A percentile compares a stretch with the other conserved stretches of the same genome.
phyloP scores from a whole-genome alignment of 139 green algal genomes.

The Microglena sp. region DNA sequence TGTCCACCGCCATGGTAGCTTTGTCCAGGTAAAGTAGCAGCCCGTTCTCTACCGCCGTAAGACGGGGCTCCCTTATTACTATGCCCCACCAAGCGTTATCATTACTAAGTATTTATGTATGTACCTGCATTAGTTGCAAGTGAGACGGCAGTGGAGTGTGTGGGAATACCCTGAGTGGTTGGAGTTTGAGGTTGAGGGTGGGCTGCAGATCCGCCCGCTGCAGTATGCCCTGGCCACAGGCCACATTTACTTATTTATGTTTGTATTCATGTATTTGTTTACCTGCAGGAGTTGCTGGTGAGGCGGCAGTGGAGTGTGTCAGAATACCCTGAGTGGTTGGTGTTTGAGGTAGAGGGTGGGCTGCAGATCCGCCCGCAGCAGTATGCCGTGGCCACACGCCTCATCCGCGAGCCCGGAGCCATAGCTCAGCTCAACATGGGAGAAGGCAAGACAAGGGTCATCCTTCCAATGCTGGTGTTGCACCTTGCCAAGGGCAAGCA shows the following conservation, averaged over 20 bases:
- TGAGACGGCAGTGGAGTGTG: constrained; percentile 22
- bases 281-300: constrained; percentile 34
- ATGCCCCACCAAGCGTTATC: too few species aligned
- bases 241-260: too few species aligned
- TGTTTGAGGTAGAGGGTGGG: constrained; percentile 45
- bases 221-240: constrained; percentile 43
- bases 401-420: constrained; percentile 27
- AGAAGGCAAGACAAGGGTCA: constrained; percentile 61
- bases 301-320: constrained; percentile 20
- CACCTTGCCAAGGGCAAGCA: constrained; percentile 26
- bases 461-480: constrained; percentile 51
- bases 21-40: too few species aligned
- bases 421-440: constrained; percentile 55
- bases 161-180: constrained; percentile 33
- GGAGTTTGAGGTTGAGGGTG: constrained; percentile 47
- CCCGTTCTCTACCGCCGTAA: too few species aligned
- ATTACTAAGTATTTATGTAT: too few species aligned
- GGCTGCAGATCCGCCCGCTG: constrained; percentile 44
- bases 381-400: constrained; percentile 24
- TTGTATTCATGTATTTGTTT: too few species aligned
- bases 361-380: constrained; percentile 51
- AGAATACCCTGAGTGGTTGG: constrained; percentile 36
- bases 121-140: constrained; percentile 34
- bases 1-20: too few species aligned
- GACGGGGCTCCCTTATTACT: too few species aligned